Percentiles rank a stretch among this genome's conserved stretches.
These are phyloP conservation scores for Yamadazyma aaseri DNA, from an alignment of 1,139 yeast genomes.

Conservation along the genomic window DNA sequence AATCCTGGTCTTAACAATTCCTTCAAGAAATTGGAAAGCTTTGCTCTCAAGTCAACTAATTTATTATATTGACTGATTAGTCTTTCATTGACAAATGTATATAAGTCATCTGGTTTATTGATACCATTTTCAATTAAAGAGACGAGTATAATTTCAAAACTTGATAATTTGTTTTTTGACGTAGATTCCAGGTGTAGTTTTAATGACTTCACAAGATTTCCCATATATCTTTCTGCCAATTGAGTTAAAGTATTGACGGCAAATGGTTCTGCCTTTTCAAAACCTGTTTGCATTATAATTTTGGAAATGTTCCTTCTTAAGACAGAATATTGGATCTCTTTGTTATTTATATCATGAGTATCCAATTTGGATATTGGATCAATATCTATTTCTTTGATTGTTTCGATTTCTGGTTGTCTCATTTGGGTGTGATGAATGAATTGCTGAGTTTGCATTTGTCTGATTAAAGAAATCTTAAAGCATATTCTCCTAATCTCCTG, in stretches of 20 bases:
- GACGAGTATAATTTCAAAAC: slow-evolving; percentile 53
- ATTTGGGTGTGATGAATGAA: slow-evolving; percentile 73
- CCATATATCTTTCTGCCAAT: slow-evolving; percentile 75
- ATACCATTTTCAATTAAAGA: slow-evolving; percentile 84
- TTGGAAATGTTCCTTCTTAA: slow-evolving; percentile 72
- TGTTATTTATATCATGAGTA: slow-evolving; percentile 58
- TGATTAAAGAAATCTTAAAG: slow-evolving; percentile 80
- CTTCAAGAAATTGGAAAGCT: slow-evolving; percentile 71
- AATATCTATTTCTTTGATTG: slow-evolving; percentile 65
- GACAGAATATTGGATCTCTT: slow-evolving; percentile 61
- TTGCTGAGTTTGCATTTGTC: slow-evolving; percentile 88
- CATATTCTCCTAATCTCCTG: slow-evolving; percentile 88
- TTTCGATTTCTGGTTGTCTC: slow-evolving; percentile 66
- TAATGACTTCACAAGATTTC: slow-evolving; percentile 70
- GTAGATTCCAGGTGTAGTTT: slow-evolving; percentile 68
- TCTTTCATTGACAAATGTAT: slow-evolving; percentile 72
- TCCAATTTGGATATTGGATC: slow-evolving; percentile 77
- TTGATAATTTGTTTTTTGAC: slow-evolving; percentile 45
- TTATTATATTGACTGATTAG: slow-evolving; percentile 68
- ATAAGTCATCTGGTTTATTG: slow-evolving; percentile 72
- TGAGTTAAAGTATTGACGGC: slow-evolving; percentile 84
- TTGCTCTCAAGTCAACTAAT: slow-evolving; percentile 63
- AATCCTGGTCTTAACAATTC: slow-evolving; percentile 84
- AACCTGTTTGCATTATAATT: slow-evolving; percentile 90
- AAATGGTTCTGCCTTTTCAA: slow-evolving; percentile 75